Evolutionary conservation across 108 stramenopile genomes (phyloP), one percentile per base, ranked within the genome.

Genomic region (Pseudonitzschia delicatissima): DNA sequence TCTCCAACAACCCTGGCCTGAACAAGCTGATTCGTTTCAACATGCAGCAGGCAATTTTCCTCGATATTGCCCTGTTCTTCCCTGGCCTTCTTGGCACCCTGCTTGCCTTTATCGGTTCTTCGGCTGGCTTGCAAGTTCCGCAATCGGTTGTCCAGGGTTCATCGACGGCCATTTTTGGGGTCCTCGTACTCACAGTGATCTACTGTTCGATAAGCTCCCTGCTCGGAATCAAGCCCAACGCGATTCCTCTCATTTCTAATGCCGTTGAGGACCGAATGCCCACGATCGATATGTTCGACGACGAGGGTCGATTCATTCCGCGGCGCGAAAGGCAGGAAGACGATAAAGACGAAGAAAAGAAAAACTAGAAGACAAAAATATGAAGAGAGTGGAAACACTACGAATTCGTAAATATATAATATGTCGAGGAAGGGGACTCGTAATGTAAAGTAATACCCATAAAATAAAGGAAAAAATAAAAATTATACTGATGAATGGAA

Each of bases 1-100:
- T 90, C 3, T 74, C 83, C 3, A 69, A 78, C n/a, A 95, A 92
- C 78, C 85, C 84, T 8, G 66, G 77, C 9, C 59, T 95, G 52
- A 90, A 92, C 66, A 77, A 90, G 26, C 70, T 92, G 32, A 67
- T 91, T 27, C 78, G 94, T 33, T 95, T 78, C 82, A 91, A 88
- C 66, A 88, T 92, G 85, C 91, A 92, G 58, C 94, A 95, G 79
- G 94, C 94, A 11, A 92, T 95, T 40, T 91, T 84, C 44, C 57
- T 95, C 51, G 94, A 95, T 76, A 95, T 95, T 72, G 91, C 90
- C 8, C 67, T 95, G 42, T 87, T 95, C 81, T 83, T 95, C 45
- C 91, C 91, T 63, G 84, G 87, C 17, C 70, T 95, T 7, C 34
- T 90, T 40, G 48, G 66, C 7, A 84, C 83, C 8, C 36, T 90